phyloP scores from a whole-genome alignment of 805 yeast species.

The Suhomyces sp. region DNA sequence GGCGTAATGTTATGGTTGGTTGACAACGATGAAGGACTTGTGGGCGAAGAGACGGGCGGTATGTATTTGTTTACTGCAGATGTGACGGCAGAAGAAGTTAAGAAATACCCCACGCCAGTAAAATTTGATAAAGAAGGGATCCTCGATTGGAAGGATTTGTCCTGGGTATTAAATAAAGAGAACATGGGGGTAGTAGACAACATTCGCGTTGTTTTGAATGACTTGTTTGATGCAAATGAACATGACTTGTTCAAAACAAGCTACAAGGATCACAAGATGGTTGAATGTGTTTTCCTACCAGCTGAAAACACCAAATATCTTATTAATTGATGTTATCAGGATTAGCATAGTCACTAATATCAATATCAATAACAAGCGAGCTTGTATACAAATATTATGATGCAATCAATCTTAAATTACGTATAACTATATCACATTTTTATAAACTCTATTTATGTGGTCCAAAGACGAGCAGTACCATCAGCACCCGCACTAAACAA shows the following conservation, averaged over 20 bases:
- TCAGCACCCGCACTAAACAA: conserved; percentile 96
- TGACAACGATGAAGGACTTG: conserved; percentile 8
- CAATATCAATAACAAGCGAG: no score
- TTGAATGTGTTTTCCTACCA: conserved; percentile 13
- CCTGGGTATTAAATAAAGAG: conserved; percentile 35
- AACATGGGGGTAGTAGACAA: conserved; percentile 44
- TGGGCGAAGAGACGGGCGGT: conserved; percentile 29
- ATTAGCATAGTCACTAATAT: no score
- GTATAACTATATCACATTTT: background rate
- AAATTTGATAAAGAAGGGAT: conserved; percentile 37
- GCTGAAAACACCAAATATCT: conserved; percentile 8
- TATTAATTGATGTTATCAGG: no score
- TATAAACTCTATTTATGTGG: conserved; percentile 48
- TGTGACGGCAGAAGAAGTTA: conserved; percentile 23
- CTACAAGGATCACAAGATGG: conserved; percentile 18
- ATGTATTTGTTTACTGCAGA: conserved; percentile 41
- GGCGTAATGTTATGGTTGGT: conserved; percentile 39
- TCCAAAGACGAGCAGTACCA: conserved; percentile 94
- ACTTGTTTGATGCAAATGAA: conserved; percentile 26
- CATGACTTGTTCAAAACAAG: conserved; percentile 24
- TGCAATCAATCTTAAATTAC: no score
- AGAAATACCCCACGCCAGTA: conserved; percentile 27
- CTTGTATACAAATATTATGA: no score
- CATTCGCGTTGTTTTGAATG: conserved; percentile 23
- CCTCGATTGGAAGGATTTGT: conserved; percentile 40